These are phyloP conservation scores for Gracilariopsis chorda DNA, from an alignment of 23 red algal genomes.

Conservation along the genomic window DNA sequence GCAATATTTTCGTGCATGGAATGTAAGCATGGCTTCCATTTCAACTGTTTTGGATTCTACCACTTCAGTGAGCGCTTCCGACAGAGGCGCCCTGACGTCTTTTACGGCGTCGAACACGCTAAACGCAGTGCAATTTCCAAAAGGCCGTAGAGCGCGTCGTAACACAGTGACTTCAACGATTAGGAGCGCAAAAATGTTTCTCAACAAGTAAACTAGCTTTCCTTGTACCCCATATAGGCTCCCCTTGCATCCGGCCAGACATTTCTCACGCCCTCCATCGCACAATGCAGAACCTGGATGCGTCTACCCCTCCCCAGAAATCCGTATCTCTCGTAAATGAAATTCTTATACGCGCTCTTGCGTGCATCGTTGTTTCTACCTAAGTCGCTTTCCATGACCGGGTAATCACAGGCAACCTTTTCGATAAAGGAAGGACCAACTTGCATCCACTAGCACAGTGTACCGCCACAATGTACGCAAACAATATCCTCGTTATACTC, in stretches of 20 bases:
- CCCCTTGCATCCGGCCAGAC: not conserved
- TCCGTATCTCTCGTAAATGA: not conserved
- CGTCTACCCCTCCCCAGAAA: not conserved
- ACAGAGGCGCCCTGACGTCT: not conserved
- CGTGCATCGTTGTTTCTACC: not conserved
- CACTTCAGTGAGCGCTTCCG: not conserved
- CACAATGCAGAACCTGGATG: not conserved
- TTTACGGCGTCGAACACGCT: not conserved
- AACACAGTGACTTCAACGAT: not conserved
- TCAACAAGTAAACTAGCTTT: not conserved
- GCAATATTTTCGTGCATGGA: not conserved
- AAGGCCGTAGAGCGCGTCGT: not conserved
- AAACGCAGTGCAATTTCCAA: too few species aligned
- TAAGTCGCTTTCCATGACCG: not conserved
- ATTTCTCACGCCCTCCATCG: not conserved
- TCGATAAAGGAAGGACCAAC: not conserved
- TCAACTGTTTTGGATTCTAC: not conserved
- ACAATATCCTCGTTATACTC: too few species aligned
- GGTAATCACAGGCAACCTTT: not conserved
- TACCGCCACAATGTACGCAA: not conserved
- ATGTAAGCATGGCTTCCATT: not conserved
- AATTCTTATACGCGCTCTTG: not conserved
- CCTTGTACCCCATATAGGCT: not conserved
- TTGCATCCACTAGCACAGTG: not conserved
- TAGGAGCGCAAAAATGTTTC: not conserved